Evolutionary conservation across 2,329 filamentous ascomycete species (phyloP).

Genomic region (Alternaria hordeiaustralica): DNA sequence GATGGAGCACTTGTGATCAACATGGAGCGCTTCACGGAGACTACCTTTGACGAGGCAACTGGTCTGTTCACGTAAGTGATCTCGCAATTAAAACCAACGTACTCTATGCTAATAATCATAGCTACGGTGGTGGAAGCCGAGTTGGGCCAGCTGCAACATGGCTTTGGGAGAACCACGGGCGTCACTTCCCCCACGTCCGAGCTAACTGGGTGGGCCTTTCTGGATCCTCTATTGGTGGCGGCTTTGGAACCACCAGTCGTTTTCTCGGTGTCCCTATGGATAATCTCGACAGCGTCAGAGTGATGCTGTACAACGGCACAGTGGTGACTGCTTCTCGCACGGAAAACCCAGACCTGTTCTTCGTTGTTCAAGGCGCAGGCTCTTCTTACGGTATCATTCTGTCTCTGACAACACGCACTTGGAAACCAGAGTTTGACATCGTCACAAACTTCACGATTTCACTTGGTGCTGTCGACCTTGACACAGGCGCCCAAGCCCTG

Average conservation of each 20-base stretch:
- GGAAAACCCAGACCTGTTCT: slow-evolving; percentile 30
- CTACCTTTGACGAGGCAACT: slow-evolving; percentile 13
- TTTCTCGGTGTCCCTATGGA: slow-evolving; percentile 24
- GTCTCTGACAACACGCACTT: slow-evolving; percentile 21
- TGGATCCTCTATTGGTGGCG: slow-evolving; percentile 20
- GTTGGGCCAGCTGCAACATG: slow-evolving; percentile 22
- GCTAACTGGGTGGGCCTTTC: slow-evolving; percentile 21
- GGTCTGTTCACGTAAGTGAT: slow-evolving; percentile 2
- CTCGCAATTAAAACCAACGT: not conserved
- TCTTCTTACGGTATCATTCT: slow-evolving; percentile 23
- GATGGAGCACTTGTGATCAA: slow-evolving; percentile 20
- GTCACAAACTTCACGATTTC: slow-evolving; percentile 24
- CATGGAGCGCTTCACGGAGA: slow-evolving; percentile 19
- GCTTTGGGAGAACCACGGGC: slow-evolving; percentile 24
- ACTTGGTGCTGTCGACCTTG: slow-evolving; percentile 15
- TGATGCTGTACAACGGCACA: slow-evolving; percentile 23
- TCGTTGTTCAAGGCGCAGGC: slow-evolving; percentile 26
- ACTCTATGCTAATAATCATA: slow-evolving; percentile 1
- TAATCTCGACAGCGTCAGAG: slow-evolving; percentile 19
- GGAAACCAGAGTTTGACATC: slow-evolving; percentile 15
- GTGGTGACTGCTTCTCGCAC: slow-evolving; percentile 25
- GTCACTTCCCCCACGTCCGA: slow-evolving; percentile 26
- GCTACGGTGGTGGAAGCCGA: slow-evolving; percentile 21
- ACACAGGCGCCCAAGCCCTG: slow-evolving; percentile 17
- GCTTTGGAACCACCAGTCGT: slow-evolving; percentile 23